Base-by-base conservation (phyloP, 495 filamentous ascomycete genomes). In the Neurospora africana region DNA sequence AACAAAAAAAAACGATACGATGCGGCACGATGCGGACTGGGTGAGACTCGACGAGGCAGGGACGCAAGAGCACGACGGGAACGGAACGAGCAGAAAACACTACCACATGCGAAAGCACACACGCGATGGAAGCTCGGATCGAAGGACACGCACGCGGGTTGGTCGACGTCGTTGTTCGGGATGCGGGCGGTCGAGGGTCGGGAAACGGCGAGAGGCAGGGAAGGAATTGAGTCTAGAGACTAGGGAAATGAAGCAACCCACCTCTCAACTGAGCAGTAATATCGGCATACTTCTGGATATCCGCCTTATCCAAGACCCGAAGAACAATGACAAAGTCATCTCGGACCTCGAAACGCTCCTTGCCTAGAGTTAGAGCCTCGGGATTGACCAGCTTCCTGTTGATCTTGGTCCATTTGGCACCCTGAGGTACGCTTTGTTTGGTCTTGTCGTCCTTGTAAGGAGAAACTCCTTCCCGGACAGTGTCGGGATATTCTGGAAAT, bases 381-480 rank as follows among this genome's bases (percentile, higher is more conserved):
- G 93, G 92, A 75, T 93, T 97, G 75, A 97, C 93, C n/a, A n/a
- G n/a, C n/a, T n/a, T n/a, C n/a, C n/a, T n/a, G n/a, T n/a, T n/a
- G n/a, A n/a, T n/a, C n/a, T 94, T 97, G 47, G 93, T 97, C 93
- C 93, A 97, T 61, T 92, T 86, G 5, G 93, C 93, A 39, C 89
- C 90, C 0, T 89, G 83, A 7, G 93, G 93, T 70, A 95, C 92
- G 27, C 89, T 88, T 61, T 82, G 82, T 75, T 85, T 86, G 73
- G 89, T 91, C 80, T 92, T 92, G 68, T 91, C 89, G 69, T 94
- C 92, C 80, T 95, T 95, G 77, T 93, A 86, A 19, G 93, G 93
- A 6, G 92, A 92, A 17, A 95, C 93, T n/a, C 93, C 93, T 77
- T 96, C 93, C 37, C 93, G 84, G n/a, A 94, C 87, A 1, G 91